Percentiles rank a stretch among this genome's conserved stretches.
These are phyloP conservation scores for Heritiera littoralis DNA, from an alignment of 345 rosid species.

Conservation along the genomic window DNA sequence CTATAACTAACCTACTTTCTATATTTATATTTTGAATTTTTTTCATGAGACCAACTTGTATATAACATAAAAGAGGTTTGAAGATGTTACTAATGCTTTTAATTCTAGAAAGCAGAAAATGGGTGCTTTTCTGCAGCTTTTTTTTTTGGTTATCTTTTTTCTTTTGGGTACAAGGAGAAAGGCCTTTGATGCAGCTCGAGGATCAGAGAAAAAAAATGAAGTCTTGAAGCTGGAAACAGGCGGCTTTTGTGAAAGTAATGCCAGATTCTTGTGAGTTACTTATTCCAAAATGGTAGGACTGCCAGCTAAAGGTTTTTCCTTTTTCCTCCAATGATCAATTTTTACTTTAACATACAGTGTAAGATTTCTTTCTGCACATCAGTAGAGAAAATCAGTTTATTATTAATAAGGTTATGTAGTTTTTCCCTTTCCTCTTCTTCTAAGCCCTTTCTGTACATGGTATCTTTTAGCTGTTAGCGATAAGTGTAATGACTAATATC, in stretches of 20 bases:
- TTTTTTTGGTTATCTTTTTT: not conserved
- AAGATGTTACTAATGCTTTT: not conserved
- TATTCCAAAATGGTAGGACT: not conserved
- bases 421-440: not conserved
- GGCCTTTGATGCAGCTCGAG: not conserved
- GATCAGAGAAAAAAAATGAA: not conserved
- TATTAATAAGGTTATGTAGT: not conserved
- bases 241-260: not conserved
- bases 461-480: not conserved
- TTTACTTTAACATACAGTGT: not conserved
- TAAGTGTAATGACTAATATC: not conserved
- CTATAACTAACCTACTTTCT: not conserved
- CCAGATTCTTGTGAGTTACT: not conserved
- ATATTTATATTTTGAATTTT: not conserved
- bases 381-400: not conserved
- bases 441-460: not conserved
- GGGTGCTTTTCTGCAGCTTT: not conserved
- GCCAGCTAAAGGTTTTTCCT: not conserved
- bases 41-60: not conserved
- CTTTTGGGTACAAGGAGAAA: not conserved
- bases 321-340: not conserved
- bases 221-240: not conserved
- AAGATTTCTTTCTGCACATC: not conserved
- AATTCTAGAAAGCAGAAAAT: not conserved
- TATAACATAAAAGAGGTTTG: not conserved